Evolutionary conservation across 169 alveolate species (phyloP).

Genomic region (Cryptosporidium canis): DNA sequence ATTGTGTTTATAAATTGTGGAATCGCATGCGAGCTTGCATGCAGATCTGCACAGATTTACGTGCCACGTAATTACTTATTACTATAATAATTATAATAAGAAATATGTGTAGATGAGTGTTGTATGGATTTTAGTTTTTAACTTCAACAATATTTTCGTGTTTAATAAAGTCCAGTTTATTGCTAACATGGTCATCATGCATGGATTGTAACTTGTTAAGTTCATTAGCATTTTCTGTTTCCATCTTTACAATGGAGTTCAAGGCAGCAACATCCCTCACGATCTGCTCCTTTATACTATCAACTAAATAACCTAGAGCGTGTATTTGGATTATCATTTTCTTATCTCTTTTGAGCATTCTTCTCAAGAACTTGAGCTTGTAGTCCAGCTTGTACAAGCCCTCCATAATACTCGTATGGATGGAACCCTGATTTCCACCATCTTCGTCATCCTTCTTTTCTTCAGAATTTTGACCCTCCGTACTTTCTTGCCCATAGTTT

Average conservation of each 20-base stretch:
- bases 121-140: background rate
- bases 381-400: constrained; percentile 44
- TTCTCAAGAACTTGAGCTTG: constrained; percentile 31
- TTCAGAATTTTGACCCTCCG: constrained; percentile 1
- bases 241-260: constrained; percentile 29
- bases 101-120: background rate
- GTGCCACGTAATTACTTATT: background rate
- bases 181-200: constrained; percentile 37
- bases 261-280: constrained; percentile 60
- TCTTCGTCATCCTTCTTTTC: constrained; percentile 1
- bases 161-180: constrained; percentile 38
- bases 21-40: background rate
- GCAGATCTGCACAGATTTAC: background rate
- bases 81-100: background rate
- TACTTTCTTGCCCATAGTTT: constrained; percentile 8
- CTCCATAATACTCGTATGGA: constrained; percentile 56
- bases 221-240: constrained; percentile 48
- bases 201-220: constrained; percentile 36
- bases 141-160: constrained; percentile 67
- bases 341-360: constrained; percentile 22
- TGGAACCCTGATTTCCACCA: background rate
- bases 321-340: constrained; percentile 52
- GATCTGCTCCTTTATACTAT: constrained; percentile 55
- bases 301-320: constrained; percentile 44
- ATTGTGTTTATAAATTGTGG: background rate